A percentile compares a stretch with the other conserved stretches of the same genome.
These are phyloP conservation scores for Cordyceps cicadae DNA, from an alignment of 2,329 filamentous ascomycete genomes.

Conservation along the genomic window DNA sequence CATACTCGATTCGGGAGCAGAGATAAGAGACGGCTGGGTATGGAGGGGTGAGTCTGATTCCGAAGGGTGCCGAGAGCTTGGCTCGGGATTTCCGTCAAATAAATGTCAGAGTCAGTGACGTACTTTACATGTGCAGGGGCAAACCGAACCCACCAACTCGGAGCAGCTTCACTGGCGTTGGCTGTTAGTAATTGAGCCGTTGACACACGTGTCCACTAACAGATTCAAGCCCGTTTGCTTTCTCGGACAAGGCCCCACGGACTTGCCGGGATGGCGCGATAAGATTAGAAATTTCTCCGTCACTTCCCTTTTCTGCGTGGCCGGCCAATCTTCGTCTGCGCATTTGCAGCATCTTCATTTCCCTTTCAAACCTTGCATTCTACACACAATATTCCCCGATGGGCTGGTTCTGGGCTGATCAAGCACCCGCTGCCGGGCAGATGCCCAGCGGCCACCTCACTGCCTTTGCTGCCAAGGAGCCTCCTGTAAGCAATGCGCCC, in stretches of 20 bases:
- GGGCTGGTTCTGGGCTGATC: slow-evolving; percentile 59
- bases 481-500: slow-evolving; percentile 23
- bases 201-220: background rate
- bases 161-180: background rate
- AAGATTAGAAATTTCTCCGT: slow-evolving; percentile 14
- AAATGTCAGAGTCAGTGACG: background rate
- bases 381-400: slow-evolving; percentile 26
- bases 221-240: background rate
- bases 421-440: slow-evolving; percentile 27
- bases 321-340: slow-evolving; percentile 7
- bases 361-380: background rate
- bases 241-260: slow-evolving; percentile 4
- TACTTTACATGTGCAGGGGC: background rate
- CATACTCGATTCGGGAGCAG: slow-evolving; percentile 3
- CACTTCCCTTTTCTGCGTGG: background rate
- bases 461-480: slow-evolving; percentile 20
- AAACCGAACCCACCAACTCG: background rate
- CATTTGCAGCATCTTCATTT: background rate
- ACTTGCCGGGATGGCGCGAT: slow-evolving; percentile 11
- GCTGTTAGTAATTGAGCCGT: background rate
- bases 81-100: background rate
- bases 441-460: slow-evolving; percentile 26
- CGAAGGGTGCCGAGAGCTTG: slow-evolving; percentile 3
- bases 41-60: background rate
- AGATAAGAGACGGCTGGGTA: background rate